A percentile compares a stretch with the other conserved stretches of the same genome.
These are phyloP conservation scores for Penicillium canescens DNA, from an alignment of 495 filamentous ascomycete genomes.

Conservation along the genomic window DNA sequence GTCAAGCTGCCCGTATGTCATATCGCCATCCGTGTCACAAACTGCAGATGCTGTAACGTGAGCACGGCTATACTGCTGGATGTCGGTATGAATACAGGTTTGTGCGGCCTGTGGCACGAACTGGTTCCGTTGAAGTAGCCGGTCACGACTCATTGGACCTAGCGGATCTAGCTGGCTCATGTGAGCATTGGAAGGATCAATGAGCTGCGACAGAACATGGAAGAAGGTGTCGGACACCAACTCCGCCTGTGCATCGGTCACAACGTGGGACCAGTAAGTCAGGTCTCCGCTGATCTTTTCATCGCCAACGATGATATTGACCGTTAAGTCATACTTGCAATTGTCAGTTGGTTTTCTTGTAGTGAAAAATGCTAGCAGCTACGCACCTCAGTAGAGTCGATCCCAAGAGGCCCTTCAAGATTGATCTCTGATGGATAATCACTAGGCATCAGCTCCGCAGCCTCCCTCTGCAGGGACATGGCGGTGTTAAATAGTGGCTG, in stretches of 20 bases:
- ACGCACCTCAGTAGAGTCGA: slow-evolving; percentile 14
- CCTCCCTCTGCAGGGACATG: slow-evolving; percentile 14
- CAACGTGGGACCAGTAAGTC: slow-evolving; percentile 21
- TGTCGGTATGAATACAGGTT: slow-evolving; percentile 19
- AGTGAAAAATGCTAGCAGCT: not conserved
- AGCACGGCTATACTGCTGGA: not conserved
- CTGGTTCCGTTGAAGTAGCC: slow-evolving; percentile 21
- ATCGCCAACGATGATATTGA: slow-evolving; percentile 46
- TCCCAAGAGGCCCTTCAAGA: not conserved
- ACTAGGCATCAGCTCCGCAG: not conserved
- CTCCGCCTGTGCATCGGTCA: slow-evolving; percentile 18
- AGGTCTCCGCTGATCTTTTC: slow-evolving; percentile 10
- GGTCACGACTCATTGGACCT: slow-evolving; percentile 11
- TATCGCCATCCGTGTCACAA: slow-evolving; percentile 47
- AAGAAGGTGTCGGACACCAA: slow-evolving; percentile 17
- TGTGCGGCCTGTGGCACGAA: slow-evolving; percentile 15
- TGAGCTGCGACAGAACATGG: slow-evolving; percentile 2
- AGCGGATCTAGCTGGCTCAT: slow-evolving; percentile 13
- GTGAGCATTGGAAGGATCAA: not conserved
- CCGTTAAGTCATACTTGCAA: slow-evolving; percentile 47
- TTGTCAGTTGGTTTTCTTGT: too few species aligned
- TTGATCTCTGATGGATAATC: not conserved
- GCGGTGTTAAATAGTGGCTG: slow-evolving; percentile 18
- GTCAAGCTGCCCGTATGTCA: slow-evolving; percentile 52
- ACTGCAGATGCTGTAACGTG: slow-evolving; percentile 9